Percentiles rank a stretch among this genome's conserved stretches.
Conservation (phyloP, 2,329 filamentous ascomycete genomes). For the Penicillium sp. region DNA sequence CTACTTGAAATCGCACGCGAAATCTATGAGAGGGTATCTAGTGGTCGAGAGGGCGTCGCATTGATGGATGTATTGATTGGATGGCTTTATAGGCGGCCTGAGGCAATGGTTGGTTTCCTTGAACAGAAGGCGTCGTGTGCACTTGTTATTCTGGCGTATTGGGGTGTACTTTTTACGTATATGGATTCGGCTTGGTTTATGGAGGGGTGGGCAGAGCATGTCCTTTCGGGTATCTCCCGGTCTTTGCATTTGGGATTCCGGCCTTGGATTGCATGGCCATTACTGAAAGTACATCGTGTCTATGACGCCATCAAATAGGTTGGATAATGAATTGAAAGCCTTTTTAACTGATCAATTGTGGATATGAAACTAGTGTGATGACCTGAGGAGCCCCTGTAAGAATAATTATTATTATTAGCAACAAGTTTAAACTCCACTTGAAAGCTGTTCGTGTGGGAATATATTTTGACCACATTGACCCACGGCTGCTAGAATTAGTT, state of each 20-base stretch:
- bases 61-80: slow-evolving; percentile 3
- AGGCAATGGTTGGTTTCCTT: slow-evolving; percentile 11
- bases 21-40: not conserved
- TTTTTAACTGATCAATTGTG: too few species aligned
- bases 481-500: too few species aligned
- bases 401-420: too few species aligned
- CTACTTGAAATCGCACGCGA: not conserved
- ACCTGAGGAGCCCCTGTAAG: too few species aligned
- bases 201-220: slow-evolving; percentile 30
- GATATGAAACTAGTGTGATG: too few species aligned
- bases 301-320: too few species aligned
- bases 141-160: slow-evolving; percentile 27
- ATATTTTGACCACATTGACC: too few species aligned
- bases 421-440: too few species aligned
- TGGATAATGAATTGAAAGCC: too few species aligned
- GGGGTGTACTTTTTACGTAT: slow-evolving; percentile 28
- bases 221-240: slow-evolving; percentile 24
- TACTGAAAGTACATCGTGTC: not conserved
- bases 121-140: slow-evolving; percentile 25
- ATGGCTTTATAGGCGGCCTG: slow-evolving; percentile 2
- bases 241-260: slow-evolving; percentile 19
- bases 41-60: not conserved
- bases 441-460: too few species aligned
- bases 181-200: slow-evolving; percentile 32
- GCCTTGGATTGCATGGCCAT: slow-evolving; percentile 3